A percentile compares a stretch with the other conserved stretches of the same genome.
phyloP scores from a whole-genome alignment of 2,329 filamentous ascomycete genomes.

The Aspergillus udagawae region DNA sequence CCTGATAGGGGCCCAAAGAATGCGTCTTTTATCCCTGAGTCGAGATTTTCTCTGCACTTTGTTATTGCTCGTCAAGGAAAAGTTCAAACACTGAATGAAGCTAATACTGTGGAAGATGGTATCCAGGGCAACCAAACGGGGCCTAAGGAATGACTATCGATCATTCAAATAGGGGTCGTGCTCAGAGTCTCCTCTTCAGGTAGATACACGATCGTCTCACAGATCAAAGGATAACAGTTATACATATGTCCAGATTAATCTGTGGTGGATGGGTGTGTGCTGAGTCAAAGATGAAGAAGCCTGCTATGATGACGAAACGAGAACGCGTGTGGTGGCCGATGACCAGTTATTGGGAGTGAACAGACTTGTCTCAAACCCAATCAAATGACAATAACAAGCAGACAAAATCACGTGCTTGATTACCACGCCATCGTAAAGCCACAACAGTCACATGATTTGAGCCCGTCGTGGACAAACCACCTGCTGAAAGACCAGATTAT shows the following conservation, averaged over 20 bases:
- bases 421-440: not conserved
- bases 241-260: not conserved
- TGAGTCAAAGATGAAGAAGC: not conserved
- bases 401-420: not conserved
- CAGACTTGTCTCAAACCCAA: not conserved
- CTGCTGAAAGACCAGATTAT: too few species aligned
- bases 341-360: not conserved
- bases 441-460: not conserved
- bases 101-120: conserved; percentile 19
- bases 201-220: not conserved
- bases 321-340: not conserved
- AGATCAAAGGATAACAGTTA: not conserved
- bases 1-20: not conserved
- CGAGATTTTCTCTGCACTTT: conserved; percentile 11
- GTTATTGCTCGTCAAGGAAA: conserved; percentile 12
- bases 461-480: not conserved
- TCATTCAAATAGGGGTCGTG: not conserved
- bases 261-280: not conserved
- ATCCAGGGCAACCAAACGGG: conserved; percentile 38
- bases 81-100: conserved; percentile 2
- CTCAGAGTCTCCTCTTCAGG: not conserved
- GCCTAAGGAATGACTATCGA: conserved; percentile 2
- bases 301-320: not conserved
- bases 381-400: not conserved
- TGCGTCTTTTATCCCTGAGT: not conserved